Base-by-base conservation (phyloP, 345 rosid species). In the Syzygium oleosum region DNA sequence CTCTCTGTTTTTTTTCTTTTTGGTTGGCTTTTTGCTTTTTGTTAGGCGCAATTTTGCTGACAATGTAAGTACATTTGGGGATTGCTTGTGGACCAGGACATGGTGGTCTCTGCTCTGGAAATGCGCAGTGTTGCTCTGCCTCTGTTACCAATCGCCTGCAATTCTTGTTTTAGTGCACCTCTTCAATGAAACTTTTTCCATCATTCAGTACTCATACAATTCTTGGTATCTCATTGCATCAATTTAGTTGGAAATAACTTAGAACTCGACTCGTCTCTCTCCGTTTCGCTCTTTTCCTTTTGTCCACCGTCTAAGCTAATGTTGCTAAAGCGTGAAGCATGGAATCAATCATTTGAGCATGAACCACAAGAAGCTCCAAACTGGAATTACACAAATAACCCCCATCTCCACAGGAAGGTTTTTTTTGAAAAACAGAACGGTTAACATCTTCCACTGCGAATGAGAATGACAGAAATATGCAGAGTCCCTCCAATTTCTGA, bases 321-420 rank as follows among this genome's bases (percentile, higher is more conserved):
- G 83, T 73, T 73, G 83, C 83, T 38, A 73, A 38, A 29, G 90
- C 88, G 90, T 88, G 59, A 85, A 89, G 91, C 56, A 88, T 86
- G 63, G 87, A 84, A 87, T 88, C 90, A 91, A 88, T 89, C 91
- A 89, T 89, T 87, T 65, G 90, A 86, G 52, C 85, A n/a, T 87
- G 59, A 88, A 86, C 84, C 87, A 23, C 80, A 65, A 84, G 55
- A 68, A 61, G 52, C 9, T 52, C 59, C 52, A 14, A 52, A 38
- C 17, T 52, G 61, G 83, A 55, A 84, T 52, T 73, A 73, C 83
- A 19, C 61, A 84, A 34, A 52, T 84, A 29, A 84, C 86, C 59
- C 4, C 61, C 41, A 61, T 63, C 52, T 51, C 68, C 22, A 17
- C 83, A 73, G 10, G 83, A 73, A 73, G 49, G 22, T 22, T 8